These are phyloP conservation scores for Candida yuanshanica DNA, from an alignment of 805 yeast species.

Conservation along the genomic window DNA sequence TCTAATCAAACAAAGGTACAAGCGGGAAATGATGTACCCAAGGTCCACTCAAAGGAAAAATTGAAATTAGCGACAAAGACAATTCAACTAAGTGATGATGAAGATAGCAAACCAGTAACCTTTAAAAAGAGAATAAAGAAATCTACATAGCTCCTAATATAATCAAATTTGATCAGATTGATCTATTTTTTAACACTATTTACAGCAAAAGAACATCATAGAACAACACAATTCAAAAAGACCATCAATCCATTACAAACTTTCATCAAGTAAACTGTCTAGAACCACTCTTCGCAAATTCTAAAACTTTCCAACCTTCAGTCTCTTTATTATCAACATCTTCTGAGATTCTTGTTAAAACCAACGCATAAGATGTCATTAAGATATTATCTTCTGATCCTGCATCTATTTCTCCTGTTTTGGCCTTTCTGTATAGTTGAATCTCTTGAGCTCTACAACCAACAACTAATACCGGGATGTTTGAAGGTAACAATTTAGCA, in stretches of 20 bases:
- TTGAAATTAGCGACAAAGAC: conserved; percentile 24
- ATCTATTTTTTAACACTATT: background rate
- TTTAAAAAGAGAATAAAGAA: conserved; percentile 19
- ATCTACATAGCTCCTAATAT: background rate
- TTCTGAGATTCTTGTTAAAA: conserved; percentile 87
- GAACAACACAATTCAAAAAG: background rate
- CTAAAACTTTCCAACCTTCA: conserved; percentile 95
- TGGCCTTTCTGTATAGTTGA: conserved; percentile 78
- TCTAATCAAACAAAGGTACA: too few relatives aligned
- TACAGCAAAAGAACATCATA: conserved; percentile 1
- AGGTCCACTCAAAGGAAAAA: too few relatives aligned
- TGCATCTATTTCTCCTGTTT: conserved; percentile 92
- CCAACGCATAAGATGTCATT: conserved; percentile 94
- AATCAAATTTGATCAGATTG: background rate
- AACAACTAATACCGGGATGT: conserved; percentile 86
- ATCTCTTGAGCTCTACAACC: conserved; percentile 97
- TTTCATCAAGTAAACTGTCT: conserved; percentile 50
- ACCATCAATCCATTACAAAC: background rate
- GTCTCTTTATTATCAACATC: conserved; percentile 86
- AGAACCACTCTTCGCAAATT: conserved; percentile 90
- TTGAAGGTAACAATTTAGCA: conserved; percentile 83
- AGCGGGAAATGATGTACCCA: too few relatives aligned
- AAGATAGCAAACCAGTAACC: conserved; percentile 1
- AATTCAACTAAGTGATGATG: conserved; percentile 13
- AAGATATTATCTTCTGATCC: conserved; percentile 93